These are phyloP conservation scores for Tulasnella sp. DNA, from an alignment of 768 basidiomycete genomes.

Conservation along the genomic window DNA sequence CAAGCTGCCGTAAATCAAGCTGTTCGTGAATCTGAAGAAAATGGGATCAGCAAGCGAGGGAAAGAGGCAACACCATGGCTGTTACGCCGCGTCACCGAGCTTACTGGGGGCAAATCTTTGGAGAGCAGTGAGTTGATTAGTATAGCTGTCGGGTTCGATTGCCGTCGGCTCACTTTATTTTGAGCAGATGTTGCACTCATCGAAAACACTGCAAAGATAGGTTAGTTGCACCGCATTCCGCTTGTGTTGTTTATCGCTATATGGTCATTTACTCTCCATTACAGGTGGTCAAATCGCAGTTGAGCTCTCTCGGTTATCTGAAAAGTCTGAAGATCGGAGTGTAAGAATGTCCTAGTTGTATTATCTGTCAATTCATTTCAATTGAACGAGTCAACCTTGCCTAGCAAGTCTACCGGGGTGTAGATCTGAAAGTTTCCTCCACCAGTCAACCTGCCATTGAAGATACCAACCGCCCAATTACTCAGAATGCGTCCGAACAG, in stretches of 20 bases:
- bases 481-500: not conserved
- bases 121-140: constrained; percentile 42
- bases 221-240: constrained; percentile 34
- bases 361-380: constrained; percentile 19
- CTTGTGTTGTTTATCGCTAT: not conserved
- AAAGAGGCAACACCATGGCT: constrained; percentile 96
- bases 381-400: not conserved
- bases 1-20: constrained; percentile 77
- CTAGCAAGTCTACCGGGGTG: not conserved
- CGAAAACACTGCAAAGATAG: constrained; percentile 74
- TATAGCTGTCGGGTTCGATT: not conserved
- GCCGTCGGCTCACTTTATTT: constrained; percentile 5
- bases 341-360: constrained; percentile 17
- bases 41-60: constrained; percentile 64
- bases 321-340: constrained; percentile 7
- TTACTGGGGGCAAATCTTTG: constrained; percentile 65
- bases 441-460: not conserved
- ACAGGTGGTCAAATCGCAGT: constrained; percentile 68
- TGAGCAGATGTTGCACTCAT: constrained; percentile 68
- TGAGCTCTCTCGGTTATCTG: constrained; percentile 48
- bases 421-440: not conserved
- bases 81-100: constrained; percentile 62
- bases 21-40: constrained; percentile 65
- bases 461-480: not conserved
- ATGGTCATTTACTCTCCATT: constrained; percentile 4